Evolutionary conservation across 2,329 filamentous ascomycete genomes (phyloP), one percentile per base, ranked within the genome.

Genomic region (Ophiosphaerella herpotricha): DNA sequence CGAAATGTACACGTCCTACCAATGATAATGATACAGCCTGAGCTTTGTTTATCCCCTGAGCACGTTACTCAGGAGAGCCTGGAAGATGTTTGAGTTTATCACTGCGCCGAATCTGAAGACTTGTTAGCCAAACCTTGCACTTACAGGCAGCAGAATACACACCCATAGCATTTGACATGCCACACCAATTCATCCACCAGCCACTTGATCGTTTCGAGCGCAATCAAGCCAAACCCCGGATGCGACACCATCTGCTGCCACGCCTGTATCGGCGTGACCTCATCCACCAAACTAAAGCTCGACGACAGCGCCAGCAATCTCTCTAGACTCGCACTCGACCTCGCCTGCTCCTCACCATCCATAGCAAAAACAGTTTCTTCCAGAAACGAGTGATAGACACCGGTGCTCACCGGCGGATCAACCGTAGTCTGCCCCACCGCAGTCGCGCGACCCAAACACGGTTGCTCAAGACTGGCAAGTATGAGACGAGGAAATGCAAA

Each of bases 251-350:
- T 60, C 18, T 62, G 50, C 37, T 69, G 60, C 72, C 71, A 73
- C 3, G 66, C 71, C 41, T 74, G 71, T 0, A 74, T 59, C 1
- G 71, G 72, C 2, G 71, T 74, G 8, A 73, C 46, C 23, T 71
- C 66, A 8, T 58, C 58, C 4, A 57, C 50, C 12, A 59, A 60
- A 36, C 39, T 52, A 47, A 56, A 65, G 32, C 39, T 55, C 14
- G 24, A 45, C 5, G 59, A 58, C 14, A 63, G 46, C 9, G 44
- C 33, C 12, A 66, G 51, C 5, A 68, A 47, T 8, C 56, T 58
- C 21, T 67, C 58, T 4, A 66, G 51, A 16, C 55, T 58, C 9
- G 46, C 9, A 24, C 51, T 23, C 7, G 60, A 38, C 1, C 3
- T 12, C 5, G 12, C n/a, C 35, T 16, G 18, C 35, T n/a, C 23